Conservation (phyloP, 225 moss, liverwort and hornwort species). For the Physcomitrium patens region DNA sequence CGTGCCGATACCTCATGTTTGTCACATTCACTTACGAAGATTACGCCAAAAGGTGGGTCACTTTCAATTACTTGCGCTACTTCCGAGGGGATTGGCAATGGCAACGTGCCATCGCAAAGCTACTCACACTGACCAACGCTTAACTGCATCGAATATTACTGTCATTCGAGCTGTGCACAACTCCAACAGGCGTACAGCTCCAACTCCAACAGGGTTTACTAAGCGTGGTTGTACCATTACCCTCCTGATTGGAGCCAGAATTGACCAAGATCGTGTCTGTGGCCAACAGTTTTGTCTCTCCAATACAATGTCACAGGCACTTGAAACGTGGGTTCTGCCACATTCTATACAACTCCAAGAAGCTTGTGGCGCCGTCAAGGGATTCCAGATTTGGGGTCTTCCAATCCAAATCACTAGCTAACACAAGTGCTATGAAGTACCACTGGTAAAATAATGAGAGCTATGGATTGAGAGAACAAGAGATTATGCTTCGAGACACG, state of each 20-base stretch:
- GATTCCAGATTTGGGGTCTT: background rate
- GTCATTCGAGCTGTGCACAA: background rate
- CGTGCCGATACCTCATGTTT: too few relatives aligned
- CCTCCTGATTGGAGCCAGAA: background rate
- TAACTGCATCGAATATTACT: constrained; percentile 10
- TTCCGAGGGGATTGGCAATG: too few relatives aligned
- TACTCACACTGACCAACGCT: background rate
- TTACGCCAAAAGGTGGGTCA: too few relatives aligned
- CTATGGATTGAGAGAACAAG: background rate
- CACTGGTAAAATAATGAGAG: background rate
- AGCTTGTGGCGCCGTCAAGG: constrained; percentile 21
- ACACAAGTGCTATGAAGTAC: constrained; percentile 6
- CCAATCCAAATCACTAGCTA: background rate
- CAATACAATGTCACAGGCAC: constrained; percentile 5
- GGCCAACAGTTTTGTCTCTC: background rate
- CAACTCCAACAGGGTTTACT: background rate
- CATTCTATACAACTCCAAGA: constrained; percentile 44
- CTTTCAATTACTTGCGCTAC: too few relatives aligned
- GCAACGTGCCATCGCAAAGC: too few relatives aligned
- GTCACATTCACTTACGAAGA: too few relatives aligned
- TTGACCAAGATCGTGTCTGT: constrained; percentile 20
- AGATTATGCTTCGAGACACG: background rate
- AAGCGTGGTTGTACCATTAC: background rate
- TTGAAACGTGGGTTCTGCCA: constrained; percentile 10
- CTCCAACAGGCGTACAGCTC: background rate